These are phyloP conservation scores for Chytriomyces sp. DNA, from an alignment of 192 early-diverging fungal species.

Conservation along the genomic window DNA sequence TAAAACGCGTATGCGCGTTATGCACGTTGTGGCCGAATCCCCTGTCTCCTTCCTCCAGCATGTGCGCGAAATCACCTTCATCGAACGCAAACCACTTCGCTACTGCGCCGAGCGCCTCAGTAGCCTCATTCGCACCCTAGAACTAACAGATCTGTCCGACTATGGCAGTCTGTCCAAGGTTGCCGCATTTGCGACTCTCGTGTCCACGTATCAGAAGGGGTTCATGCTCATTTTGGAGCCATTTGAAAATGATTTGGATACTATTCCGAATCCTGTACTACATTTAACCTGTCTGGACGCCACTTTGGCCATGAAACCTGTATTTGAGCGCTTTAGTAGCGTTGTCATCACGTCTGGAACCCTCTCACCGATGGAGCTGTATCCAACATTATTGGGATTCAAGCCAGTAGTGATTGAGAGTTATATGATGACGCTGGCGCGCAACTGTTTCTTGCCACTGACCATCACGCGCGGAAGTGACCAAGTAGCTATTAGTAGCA, in stretches of 20 bases:
- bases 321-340: conserved; percentile 93
- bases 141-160: conserved; percentile 90
- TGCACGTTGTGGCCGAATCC: conserved; percentile 97
- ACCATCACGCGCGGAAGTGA: conserved; percentile 95
- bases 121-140: conserved; percentile 87
- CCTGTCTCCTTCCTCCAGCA: conserved; percentile 92
- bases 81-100: conserved; percentile 91
- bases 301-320: conserved; percentile 91
- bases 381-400: conserved; percentile 93
- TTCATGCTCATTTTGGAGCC: conserved; percentile 97
- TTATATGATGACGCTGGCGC: conserved; percentile 94
- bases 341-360: conserved; percentile 99
- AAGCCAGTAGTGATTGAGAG: conserved; percentile 83
- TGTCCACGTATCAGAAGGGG: conserved; percentile 94
- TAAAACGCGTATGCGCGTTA: conserved; percentile 92
- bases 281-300: conserved; percentile 96
- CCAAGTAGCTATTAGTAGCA: conserved; percentile 96
- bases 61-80: conserved; percentile 91
- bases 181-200: conserved; percentile 91
- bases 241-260: conserved; percentile 89
- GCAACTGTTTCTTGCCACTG: conserved; percentile 95
- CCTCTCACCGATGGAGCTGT: conserved; percentile 98
- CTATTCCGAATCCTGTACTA: conserved; percentile 92
- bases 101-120: conserved; percentile 91
- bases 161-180: conserved; percentile 80